Conservation (phyloP, 1,139 yeast genomes). For the Geotrichum candidum region DNA sequence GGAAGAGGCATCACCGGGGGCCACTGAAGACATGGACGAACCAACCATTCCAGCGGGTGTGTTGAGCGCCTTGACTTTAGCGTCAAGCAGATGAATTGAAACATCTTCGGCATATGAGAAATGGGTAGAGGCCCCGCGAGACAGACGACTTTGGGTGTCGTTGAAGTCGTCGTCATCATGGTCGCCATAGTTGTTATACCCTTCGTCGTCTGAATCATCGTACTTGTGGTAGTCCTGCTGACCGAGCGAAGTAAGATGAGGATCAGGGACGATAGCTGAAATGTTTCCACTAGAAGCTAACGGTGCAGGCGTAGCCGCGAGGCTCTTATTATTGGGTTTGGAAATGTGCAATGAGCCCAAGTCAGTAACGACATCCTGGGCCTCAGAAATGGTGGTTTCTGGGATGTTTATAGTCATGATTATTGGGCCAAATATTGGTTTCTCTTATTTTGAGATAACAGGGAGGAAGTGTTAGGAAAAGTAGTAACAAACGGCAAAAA, state of each 20-base stretch:
- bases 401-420: not conserved
- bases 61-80: constrained; percentile 56
- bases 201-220: constrained; percentile 11
- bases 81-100: constrained; percentile 61
- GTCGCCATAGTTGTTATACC: constrained; percentile 1
- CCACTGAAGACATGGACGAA: not conserved
- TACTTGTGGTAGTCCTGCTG: constrained; percentile 5
- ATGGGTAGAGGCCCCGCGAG: constrained; percentile 27
- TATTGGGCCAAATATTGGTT: not conserved
- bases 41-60: constrained; percentile 1
- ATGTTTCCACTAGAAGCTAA: not conserved
- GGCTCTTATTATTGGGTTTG: not conserved
- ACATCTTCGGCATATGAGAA: constrained; percentile 65
- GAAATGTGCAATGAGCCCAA: not conserved
- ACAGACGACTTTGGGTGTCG: constrained; percentile 14
- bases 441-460: not conserved
- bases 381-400: not conserved
- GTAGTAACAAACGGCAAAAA: not conserved
- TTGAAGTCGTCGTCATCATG: constrained; percentile 15
- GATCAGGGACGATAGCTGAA: constrained; percentile 1
- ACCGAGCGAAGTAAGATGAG: not conserved
- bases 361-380: constrained; percentile 5
- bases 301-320: not conserved
- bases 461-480: not conserved
- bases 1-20: constrained; percentile 1